These are phyloP conservation scores for Cardamine chenopodiifolia DNA, from an alignment of 345 rosid genomes.

Conservation along the genomic window DNA sequence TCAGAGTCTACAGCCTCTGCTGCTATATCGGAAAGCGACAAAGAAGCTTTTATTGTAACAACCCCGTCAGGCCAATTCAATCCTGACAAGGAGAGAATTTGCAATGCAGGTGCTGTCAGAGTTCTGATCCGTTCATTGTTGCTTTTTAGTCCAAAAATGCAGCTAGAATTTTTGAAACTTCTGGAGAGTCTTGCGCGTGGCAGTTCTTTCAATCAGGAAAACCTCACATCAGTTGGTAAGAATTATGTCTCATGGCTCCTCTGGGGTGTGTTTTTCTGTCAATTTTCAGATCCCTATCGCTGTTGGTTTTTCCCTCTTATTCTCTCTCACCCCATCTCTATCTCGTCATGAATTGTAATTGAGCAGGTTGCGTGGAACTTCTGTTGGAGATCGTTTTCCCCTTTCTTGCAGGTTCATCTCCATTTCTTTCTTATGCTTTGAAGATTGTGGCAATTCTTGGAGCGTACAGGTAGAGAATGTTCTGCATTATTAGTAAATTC, in stretches of 20 bases:
- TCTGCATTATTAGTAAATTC: too few relatives aligned
- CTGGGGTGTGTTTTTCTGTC: too few relatives aligned
- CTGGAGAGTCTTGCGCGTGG: conserved; percentile 79
- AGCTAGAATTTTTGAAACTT: conserved; percentile 72
- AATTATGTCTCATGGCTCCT: too few relatives aligned
- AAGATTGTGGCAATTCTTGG: conserved; percentile 95
- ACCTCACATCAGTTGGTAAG: conserved; percentile 86
- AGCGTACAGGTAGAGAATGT: conserved; percentile 85
- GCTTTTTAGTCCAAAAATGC: conserved; percentile 83
- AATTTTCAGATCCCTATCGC: too few relatives aligned
- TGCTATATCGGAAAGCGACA: conserved; percentile 51
- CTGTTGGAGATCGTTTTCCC: conserved; percentile 81
- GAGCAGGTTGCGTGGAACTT: conserved; percentile 82
- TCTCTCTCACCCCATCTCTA: conserved; percentile 22
- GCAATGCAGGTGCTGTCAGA: conserved; percentile 81
- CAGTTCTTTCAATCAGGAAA: conserved; percentile 85
- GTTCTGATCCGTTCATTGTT: conserved; percentile 74
- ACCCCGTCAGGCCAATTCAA: conserved; percentile 58
- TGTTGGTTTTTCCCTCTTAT: too few relatives aligned
- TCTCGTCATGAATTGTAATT: conserved; percentile 13
- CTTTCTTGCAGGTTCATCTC: conserved; percentile 75
- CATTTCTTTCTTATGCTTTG: conserved; percentile 67
- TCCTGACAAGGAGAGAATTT: conserved; percentile 72
- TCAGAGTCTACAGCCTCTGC: conserved; percentile 52
- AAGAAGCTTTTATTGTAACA: conserved; percentile 52